Evolutionary conservation across 768 basidiomycete species (phyloP).

Genomic region (Boletus pseudopeckii): DNA sequence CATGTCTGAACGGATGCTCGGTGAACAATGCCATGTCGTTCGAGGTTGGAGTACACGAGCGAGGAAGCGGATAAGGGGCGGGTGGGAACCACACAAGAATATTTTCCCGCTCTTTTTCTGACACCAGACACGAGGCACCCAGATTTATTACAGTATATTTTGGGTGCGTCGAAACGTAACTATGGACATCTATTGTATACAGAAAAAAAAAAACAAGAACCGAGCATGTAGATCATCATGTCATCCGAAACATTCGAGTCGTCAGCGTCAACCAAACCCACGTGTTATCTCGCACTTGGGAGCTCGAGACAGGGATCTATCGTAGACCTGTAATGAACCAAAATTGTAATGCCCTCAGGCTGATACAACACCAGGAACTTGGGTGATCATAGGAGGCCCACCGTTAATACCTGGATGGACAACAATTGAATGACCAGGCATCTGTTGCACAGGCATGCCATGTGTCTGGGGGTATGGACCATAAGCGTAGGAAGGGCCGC

Average conservation of each 20-base stretch:
- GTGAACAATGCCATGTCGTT: conserved; percentile 30
- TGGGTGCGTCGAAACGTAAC: conserved; percentile 15
- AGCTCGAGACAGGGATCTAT: not conserved
- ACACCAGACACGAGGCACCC: conserved; percentile 28
- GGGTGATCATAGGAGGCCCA: conserved; percentile 56
- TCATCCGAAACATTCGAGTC: conserved; percentile 5
- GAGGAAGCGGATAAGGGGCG: conserved; percentile 18
- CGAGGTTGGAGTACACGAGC: conserved; percentile 11
- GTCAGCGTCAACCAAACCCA: conserved; percentile 6
- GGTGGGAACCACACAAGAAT: conserved; percentile 25
- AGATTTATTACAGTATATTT: conserved; percentile 11
- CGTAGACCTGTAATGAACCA: not conserved
- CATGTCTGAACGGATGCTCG: conserved; percentile 33
- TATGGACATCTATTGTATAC: conserved; percentile 9
- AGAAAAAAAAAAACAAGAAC: not conserved
- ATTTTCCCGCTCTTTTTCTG: conserved; percentile 19
- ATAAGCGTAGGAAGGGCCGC: conserved; percentile 26
- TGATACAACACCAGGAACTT: conserved; percentile 42
- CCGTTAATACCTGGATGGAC: conserved; percentile 67
- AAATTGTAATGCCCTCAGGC: conserved; percentile 9
- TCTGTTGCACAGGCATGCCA: conserved; percentile 37
- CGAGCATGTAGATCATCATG: conserved; percentile 7
- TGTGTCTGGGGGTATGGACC: conserved; percentile 32
- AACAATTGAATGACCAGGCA: conserved; percentile 60
- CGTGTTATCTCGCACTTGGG: not conserved